Base-by-base conservation (phyloP, 768 basidiomycete genomes). In the Melanogaster broomeanus region DNA sequence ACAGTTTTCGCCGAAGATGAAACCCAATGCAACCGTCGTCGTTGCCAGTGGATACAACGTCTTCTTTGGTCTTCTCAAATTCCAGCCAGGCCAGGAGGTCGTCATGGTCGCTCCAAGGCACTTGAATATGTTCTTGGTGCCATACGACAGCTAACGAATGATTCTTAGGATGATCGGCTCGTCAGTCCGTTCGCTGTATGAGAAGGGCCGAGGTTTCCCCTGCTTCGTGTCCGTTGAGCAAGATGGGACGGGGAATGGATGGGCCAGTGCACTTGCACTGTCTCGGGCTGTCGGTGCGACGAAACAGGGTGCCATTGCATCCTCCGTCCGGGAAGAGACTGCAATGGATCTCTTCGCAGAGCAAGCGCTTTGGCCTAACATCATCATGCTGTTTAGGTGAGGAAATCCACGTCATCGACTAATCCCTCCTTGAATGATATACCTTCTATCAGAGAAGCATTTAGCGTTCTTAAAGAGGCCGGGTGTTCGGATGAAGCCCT, bases 11-110 rank as follows among this genome's bases (percentile, higher is more conserved):
- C 78, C 81, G 0, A 67, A 72, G 21, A 60, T 84, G 68, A 83
- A 82, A 66, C 61, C 69, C 25, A 64, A 64, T 25, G 76, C 73
- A 6, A 72, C 76, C 9, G 74, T 84, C 48, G 79, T 84, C 11
- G 74, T 85, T 44, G 84, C 84, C 38, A 83, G 82, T 49, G 84
- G 83, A 30, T 85, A 85, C 58, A 85, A 85, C 51, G 82, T 85
- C 30, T 82, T 81, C 64, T 84, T 72, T 71, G 80, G 80, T 55
- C 71, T 84, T 18, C 68, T 85, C 22, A 65, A 80, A 30, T 83
- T 85, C 63, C 72, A 73, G 45, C 66, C 76, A 2, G 65, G 70
- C 18, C 82, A 84, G 58, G 76, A 83, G 60, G 81, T 84, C 24
- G 77, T 84, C 22, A 85, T 85, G 83, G 83, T 85, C 43, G 83